Evolutionary conservation across 2,329 filamentous ascomycete species (phyloP).

Genomic region (Massarina eburnea): DNA sequence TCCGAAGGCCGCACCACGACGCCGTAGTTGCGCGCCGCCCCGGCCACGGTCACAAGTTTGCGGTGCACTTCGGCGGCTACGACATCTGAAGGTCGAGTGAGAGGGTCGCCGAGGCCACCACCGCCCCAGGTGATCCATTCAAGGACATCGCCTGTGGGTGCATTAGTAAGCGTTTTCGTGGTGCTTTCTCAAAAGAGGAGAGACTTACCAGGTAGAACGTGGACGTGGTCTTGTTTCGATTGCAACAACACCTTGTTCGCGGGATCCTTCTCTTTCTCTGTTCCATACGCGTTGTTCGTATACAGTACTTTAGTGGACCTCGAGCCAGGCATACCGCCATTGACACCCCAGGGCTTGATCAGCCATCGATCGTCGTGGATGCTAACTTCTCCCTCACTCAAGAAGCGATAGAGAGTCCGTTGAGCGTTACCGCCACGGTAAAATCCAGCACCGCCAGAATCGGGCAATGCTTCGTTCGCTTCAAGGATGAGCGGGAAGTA

Average conservation of each 20-base stretch:
- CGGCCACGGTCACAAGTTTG: slow-evolving; percentile 47
- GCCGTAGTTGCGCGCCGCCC: slow-evolving; percentile 49
- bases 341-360: slow-evolving; percentile 53
- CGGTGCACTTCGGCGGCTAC: slow-evolving; percentile 52
- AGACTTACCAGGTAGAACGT: slow-evolving; percentile 43
- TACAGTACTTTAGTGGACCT: slow-evolving; percentile 49
- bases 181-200: not conserved
- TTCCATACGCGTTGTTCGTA: slow-evolving; percentile 42
- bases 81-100: slow-evolving; percentile 46
- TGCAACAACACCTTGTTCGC: slow-evolving; percentile 40
- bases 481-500: slow-evolving; percentile 54
- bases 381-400: slow-evolving; percentile 50
- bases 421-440: slow-evolving; percentile 54
- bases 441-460: slow-evolving; percentile 52
- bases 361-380: slow-evolving; percentile 55
- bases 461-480: slow-evolving; percentile 51
- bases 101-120: slow-evolving; percentile 51
- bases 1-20: slow-evolving; percentile 46
- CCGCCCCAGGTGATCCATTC: slow-evolving; percentile 56
- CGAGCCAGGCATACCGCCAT: slow-evolving; percentile 49
- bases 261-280: slow-evolving; percentile 31
- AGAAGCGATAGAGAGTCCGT: slow-evolving; percentile 51
- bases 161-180: not conserved
- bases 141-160: slow-evolving; percentile 46
- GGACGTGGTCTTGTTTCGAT: slow-evolving; percentile 53